Percentiles rank a stretch among this genome's conserved stretches.
These are phyloP conservation scores for Penicillium simplicissimum DNA, from an alignment of 495 filamentous ascomycete species.

Conservation along the genomic window DNA sequence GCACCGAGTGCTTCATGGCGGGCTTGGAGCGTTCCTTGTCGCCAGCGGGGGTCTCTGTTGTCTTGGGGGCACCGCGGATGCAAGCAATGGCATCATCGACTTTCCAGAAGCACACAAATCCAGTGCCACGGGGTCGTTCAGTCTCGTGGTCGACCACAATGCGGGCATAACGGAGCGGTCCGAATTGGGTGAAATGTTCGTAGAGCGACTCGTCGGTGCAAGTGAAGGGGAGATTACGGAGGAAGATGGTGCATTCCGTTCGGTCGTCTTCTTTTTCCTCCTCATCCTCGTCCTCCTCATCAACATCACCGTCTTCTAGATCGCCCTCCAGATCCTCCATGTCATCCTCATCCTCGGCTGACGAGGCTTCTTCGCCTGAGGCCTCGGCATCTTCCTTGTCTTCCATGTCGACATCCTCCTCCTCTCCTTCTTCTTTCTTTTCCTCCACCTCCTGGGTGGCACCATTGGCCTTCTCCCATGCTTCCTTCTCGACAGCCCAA, in stretches of 20 bases:
- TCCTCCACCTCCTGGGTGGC: conserved; percentile 34
- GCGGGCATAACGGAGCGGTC: conserved; percentile 80
- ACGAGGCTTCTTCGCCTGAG: conserved; percentile 27
- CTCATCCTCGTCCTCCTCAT: conserved; percentile 52
- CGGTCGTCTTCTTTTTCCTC: conserved; percentile 51
- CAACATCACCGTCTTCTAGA: conserved; percentile 32
- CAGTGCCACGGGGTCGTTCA: conserved; percentile 84
- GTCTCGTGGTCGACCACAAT: conserved; percentile 84
- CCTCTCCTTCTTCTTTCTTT: conserved; percentile 27
- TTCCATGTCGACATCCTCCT: conserved; percentile 38
- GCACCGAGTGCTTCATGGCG: conserved; percentile 67
- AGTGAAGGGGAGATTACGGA: conserved; percentile 92
- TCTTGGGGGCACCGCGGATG: conserved; percentile 67
- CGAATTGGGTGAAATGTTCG: conserved; percentile 82
- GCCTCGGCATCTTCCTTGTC: conserved; percentile 36
- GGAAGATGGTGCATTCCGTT: conserved; percentile 78
- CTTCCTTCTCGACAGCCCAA: conserved; percentile 90
- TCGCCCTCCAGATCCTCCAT: conserved; percentile 28
- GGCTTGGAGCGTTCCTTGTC: conserved; percentile 43
- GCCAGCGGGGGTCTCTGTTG: conserved; percentile 37
- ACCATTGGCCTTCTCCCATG: conserved; percentile 69
- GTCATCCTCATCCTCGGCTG: conserved; percentile 31
- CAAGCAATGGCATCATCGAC: conserved; percentile 70
- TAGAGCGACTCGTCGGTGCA: conserved; percentile 75
- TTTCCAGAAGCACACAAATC: conserved; percentile 91